Base-by-base conservation (phyloP, 192 early-diverging fungal genomes). In the Linnemannia schmuckeri region DNA sequence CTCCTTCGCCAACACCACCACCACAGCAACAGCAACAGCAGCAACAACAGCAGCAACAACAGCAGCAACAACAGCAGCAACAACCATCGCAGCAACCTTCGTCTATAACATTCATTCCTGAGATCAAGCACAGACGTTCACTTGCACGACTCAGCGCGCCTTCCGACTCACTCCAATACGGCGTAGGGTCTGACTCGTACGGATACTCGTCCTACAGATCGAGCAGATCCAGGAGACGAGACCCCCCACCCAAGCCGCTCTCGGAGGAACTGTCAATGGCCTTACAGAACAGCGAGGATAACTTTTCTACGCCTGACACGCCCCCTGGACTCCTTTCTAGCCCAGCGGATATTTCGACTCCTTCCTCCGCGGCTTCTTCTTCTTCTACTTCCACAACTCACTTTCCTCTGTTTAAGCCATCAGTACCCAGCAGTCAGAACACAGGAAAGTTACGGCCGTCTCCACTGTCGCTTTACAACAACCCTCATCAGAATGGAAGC, bases 241-340 rank as follows among this genome's bases (percentile, higher is more conserved):
- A 20, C 37, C 75, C 72, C 4, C 71, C 71, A 71, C 75, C 79
- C n/a, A 74, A 76, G n/a, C 77, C 85, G 18, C 70, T 87, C 37
- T 87, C 85, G 15, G 85, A 87, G 47, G 85, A 87, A 66, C 76
- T 87, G 9, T 80, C 85, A 10, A 80, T 69, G 78, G 83, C 79
- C 5, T 42, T 85, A 15, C 73, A 76, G 46, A 63, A 54, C 35
- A 74, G 68, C 30, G 78, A 79, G 12, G 74, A 80, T 27, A 74
- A 30, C 40, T 68, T 74, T 76, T 70, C 83, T 57, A 80, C 83
- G 9, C 78, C 83, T 12, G 61, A 41, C 12, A 80, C 83, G 1
- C 79, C 83, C 27, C 80, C 83, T 33, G 75, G 68, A 17, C 52
- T 80, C 7, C 52, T 81, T 35, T 46, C 79, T 22, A 80, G 79